Percentiles rank a stretch among this genome's conserved stretches.
Conservation (phyloP, 345 rosid species). For the Boechera retrofracta region DNA sequence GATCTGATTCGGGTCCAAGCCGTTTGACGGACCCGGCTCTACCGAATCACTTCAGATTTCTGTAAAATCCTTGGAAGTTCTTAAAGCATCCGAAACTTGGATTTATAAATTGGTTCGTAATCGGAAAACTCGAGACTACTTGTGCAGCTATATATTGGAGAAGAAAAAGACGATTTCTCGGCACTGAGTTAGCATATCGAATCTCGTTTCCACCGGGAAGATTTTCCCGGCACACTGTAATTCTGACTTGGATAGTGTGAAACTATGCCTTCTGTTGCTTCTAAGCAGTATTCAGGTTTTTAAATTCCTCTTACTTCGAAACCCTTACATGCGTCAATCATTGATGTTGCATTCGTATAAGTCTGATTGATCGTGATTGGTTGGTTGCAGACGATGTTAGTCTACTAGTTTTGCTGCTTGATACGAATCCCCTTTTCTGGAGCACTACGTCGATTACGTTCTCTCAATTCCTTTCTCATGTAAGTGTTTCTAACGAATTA, state of each 20-base stretch:
- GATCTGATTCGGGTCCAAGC: constrained; percentile 3
- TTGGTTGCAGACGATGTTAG: constrained; percentile 82
- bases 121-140: neutral
- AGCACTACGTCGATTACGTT: constrained; percentile 63
- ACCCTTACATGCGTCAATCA: constrained; percentile 2
- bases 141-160: constrained; percentile 51
- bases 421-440: constrained; percentile 91
- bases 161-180: constrained; percentile 50
- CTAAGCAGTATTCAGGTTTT: constrained; percentile 79
- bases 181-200: neutral
- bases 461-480: constrained; percentile 83
- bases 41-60: neutral
- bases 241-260: constrained; percentile 11
- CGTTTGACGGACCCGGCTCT: constrained; percentile 15
- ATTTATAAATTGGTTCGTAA: neutral
- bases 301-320: neutral
- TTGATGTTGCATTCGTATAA: neutral
- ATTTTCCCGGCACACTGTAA: constrained; percentile 15
- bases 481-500: neutral
- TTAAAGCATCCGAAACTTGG: neutral
- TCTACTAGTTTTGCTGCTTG: constrained; percentile 73
- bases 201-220: constrained; percentile 17
- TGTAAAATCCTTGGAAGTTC: constrained; percentile 22
- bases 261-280: constrained; percentile 72
- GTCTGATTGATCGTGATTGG: constrained; percentile 5